Evolutionary conservation across 2,329 filamentous ascomycete genomes (phyloP), one percentile per base, ranked within the genome.

Genomic region (Cercospora sojina): DNA sequence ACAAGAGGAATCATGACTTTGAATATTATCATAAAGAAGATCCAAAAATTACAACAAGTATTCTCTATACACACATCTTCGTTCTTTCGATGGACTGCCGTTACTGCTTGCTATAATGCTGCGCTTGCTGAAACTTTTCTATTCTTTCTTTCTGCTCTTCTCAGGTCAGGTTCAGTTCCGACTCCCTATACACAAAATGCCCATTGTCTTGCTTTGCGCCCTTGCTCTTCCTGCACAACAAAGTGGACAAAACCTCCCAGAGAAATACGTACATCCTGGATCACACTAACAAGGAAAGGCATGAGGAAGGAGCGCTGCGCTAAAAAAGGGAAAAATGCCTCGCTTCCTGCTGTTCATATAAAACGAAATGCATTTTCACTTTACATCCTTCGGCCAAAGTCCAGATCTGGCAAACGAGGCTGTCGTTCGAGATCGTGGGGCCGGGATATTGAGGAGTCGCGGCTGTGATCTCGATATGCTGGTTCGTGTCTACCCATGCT

Each of bases 371-470:
- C 29, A 35, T 38, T 38, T 29, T 27, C 60, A 16, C 16, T 35
- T 59, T 59, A 70, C 51, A 67, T 62, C 25, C 62, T 64, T 18
- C 64, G 51, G 60, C 72, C 71, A 51, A 74, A 73, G 16, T 73
- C 69, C 29, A 77, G 55, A 27, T 73, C 69, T 25, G 76, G 76
- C 57, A 77, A 64, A 49, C 65, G 69, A 2, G 76, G 75, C 66
- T 77, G 64, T 53, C 74, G 62, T 2, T 57, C 43, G 49, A 57
- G n/a, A 25, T 47, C 51, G n/a, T 61, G 18, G 18, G 61, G 62
- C 43, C 57, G n/a, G 10, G 62, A 62, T 25, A 67, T 47, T 29
- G 64, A 62, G 27, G 65, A 67, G 8, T 35, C 65, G 25, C 64
- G 69, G 63, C 65, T 67, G 35, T 67, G 59, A 23, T 69, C 66